These are phyloP conservation scores for Aspergillus alliaceus DNA, from an alignment of 2,329 filamentous ascomycete species.

Conservation along the genomic window DNA sequence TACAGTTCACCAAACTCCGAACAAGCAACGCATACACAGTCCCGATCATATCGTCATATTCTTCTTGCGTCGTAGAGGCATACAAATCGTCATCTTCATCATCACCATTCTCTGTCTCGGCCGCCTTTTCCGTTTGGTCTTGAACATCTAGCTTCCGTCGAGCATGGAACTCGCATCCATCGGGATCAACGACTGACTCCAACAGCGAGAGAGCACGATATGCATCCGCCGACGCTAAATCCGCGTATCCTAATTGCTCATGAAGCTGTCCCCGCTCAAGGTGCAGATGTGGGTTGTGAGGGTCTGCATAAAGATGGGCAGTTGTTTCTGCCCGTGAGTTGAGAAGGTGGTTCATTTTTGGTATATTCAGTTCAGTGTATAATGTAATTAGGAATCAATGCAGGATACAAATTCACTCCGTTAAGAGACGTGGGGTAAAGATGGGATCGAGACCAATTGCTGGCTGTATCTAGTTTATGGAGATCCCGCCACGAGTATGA, in stretches of 20 bases:
- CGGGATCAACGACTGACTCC: conserved; percentile 72
- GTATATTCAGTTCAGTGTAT: background rate
- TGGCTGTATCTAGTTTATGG: background rate
- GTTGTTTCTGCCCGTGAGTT: conserved; percentile 58
- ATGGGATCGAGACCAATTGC: background rate
- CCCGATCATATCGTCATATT: conserved; percentile 37
- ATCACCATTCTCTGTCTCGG: conserved; percentile 14
- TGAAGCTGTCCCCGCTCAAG: conserved; percentile 66
- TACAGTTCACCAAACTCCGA: conserved; percentile 35
- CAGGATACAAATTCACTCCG: background rate
- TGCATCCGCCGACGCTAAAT: conserved; percentile 84
- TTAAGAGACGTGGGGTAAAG: background rate
- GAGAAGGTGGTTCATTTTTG: conserved; percentile 27
- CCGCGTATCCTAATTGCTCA: conserved; percentile 76
- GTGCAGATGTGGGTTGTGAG: conserved; percentile 43
- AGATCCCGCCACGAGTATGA: background rate
- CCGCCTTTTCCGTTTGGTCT: background rate
- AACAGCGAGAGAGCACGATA: conserved; percentile 86
- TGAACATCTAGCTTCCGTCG: conserved; percentile 43
- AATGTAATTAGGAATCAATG: background rate
- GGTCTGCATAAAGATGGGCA: conserved; percentile 36
- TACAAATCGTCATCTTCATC: conserved; percentile 43
- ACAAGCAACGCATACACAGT: conserved; percentile 40
- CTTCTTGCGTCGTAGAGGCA: conserved; percentile 29
- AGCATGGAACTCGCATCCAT: conserved; percentile 81